Conservation (phyloP, 116 monocot species). For the Dioscorea cayenensis region DNA sequence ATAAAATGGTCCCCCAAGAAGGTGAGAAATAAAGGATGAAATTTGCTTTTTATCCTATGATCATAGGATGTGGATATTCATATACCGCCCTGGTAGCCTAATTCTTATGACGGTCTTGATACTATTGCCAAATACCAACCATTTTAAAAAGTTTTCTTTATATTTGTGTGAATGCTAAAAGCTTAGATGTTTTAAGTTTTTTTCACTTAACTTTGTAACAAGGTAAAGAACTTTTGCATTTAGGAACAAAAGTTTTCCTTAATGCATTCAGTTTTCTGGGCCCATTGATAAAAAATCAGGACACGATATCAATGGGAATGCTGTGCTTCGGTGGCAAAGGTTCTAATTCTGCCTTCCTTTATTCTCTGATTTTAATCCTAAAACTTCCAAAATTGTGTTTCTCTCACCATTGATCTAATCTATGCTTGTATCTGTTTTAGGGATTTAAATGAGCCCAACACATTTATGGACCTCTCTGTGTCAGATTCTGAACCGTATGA, state of each 20-base stretch:
- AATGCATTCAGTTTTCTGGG: conserved; percentile 52
- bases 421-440: conserved; percentile 22
- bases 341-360: conserved; percentile 10
- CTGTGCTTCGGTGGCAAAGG: conserved; percentile 98
- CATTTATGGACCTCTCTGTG: conserved; percentile 78
- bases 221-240: background rate
- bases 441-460: conserved; percentile 90
- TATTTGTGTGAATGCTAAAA: too few relatives aligned
- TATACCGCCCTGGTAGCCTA: too few relatives aligned
- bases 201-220: background rate
- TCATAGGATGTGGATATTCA: too few relatives aligned
- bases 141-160: too few relatives aligned
- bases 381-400: background rate
- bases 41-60: too few relatives aligned
- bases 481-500: conserved; percentile 76
- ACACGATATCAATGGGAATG: conserved; percentile 57
- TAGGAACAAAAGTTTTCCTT: conserved; percentile 17
- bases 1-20: too few relatives aligned
- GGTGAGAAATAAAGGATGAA: too few relatives aligned
- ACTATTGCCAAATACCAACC: too few relatives aligned
- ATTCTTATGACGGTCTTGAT: too few relatives aligned
- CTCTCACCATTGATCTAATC: background rate
- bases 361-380: background rate
- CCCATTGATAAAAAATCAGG: conserved; percentile 32
- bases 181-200: too few relatives aligned